Conservation (phyloP, 345 rosid species). For the Combretum micranthum region DNA sequence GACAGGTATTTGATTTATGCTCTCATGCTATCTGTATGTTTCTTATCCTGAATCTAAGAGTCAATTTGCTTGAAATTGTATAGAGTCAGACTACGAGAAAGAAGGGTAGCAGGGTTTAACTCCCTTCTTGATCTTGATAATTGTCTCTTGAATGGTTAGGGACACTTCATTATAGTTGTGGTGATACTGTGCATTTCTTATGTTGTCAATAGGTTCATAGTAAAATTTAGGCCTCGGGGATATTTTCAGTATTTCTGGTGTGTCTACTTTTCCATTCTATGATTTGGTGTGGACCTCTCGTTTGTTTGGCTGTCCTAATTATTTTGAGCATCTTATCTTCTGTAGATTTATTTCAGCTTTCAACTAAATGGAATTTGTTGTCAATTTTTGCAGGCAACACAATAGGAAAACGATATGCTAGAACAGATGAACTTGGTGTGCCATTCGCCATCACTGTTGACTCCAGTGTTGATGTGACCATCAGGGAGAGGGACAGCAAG, state of each 20-base stretch:
- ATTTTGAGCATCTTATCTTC: background rate
- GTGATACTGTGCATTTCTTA: too few relatives aligned
- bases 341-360: background rate
- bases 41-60: background rate
- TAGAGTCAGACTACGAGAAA: too few relatives aligned
- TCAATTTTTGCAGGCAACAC: constrained; percentile 55
- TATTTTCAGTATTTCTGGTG: too few relatives aligned
- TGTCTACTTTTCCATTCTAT: background rate
- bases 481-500: constrained; percentile 91
- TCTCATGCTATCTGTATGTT: background rate
- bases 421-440: constrained; percentile 91
- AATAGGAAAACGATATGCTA: constrained; percentile 89
- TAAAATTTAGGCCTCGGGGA: background rate
- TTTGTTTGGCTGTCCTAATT: background rate
- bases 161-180: too few relatives aligned
- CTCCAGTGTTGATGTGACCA: constrained; percentile 59
- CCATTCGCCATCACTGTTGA: constrained; percentile 94
- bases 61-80: too few relatives aligned
- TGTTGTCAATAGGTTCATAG: too few relatives aligned
- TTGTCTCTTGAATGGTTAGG: too few relatives aligned
- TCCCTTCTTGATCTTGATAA: too few relatives aligned
- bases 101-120: too few relatives aligned
- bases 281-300: background rate
- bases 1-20: constrained; percentile 42
- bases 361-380: background rate